phyloP scores from a whole-genome alignment of 176 grass and related monocot species.

The Saccharum spontaneum region DNA sequence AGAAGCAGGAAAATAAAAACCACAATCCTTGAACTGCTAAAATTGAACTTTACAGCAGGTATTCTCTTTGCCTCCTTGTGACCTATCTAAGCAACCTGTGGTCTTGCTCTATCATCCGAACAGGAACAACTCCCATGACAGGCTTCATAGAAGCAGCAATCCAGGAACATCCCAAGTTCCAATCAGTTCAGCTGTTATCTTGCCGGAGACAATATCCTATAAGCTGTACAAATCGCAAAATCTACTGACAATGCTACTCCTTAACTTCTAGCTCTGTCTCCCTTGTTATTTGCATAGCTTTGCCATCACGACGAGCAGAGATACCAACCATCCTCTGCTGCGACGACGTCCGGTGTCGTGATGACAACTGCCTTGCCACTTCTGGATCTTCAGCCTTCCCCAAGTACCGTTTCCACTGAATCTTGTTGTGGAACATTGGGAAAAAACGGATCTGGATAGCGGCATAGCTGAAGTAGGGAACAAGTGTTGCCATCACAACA shows the following conservation, averaged over 20 bases:
- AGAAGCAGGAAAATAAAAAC: background rate
- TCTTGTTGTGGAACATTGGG: slow-evolving; percentile 98
- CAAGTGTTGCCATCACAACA: slow-evolving; percentile 65
- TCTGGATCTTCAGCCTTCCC: slow-evolving; percentile 88
- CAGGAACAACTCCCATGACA: slow-evolving; percentile 23
- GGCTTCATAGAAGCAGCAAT: slow-evolving; percentile 19
- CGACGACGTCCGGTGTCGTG: slow-evolving; percentile 49
- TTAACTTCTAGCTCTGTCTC: slow-evolving; percentile 48
- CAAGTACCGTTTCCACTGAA: slow-evolving; percentile 82
- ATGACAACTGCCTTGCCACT: slow-evolving; percentile 75
- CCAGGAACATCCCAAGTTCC: slow-evolving; percentile 24
- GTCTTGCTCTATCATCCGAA: slow-evolving; percentile 37
- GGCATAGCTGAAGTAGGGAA: slow-evolving; percentile 61
- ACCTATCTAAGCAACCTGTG: slow-evolving; percentile 38
- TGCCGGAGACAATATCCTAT: slow-evolving; percentile 44
- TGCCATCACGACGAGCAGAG: slow-evolving; percentile 74
- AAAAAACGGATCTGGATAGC: slow-evolving; percentile 86
- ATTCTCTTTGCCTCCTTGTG: slow-evolving; percentile 18
- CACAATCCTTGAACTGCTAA: slow-evolving; percentile 27
- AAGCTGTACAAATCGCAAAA: slow-evolving; percentile 59
- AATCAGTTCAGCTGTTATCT: slow-evolving; percentile 25
- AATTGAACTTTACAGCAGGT: slow-evolving; percentile 47
- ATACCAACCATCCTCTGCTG: slow-evolving; percentile 82
- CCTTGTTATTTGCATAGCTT: slow-evolving; percentile 47
- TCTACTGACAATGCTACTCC: slow-evolving; percentile 37